A percentile compares a stretch with the other conserved stretches of the same genome.
Conservation (phyloP, 2,329 filamentous ascomycete species). For the Cladosporium sp. region DNA sequence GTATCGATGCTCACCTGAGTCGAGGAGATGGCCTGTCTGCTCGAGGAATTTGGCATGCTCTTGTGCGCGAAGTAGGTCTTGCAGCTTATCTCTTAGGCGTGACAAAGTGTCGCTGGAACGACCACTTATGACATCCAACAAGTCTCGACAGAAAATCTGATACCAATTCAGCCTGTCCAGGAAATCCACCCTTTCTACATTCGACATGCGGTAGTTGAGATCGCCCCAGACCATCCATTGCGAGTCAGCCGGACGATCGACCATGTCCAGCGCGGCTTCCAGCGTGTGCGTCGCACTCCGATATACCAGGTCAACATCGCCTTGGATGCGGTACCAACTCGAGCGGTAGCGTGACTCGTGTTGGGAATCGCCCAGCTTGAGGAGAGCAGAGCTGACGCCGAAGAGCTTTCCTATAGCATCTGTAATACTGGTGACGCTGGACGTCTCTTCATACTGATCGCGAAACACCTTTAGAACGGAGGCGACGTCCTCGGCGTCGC, state of each 20-base stretch:
- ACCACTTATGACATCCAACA: background rate
- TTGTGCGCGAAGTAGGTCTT: background rate
- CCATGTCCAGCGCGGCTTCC: conserved; percentile 45
- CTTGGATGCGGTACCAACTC: conserved; percentile 37
- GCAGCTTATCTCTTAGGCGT: conserved; percentile 9
- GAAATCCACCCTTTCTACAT: conserved; percentile 45
- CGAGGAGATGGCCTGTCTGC: background rate
- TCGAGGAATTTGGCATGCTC: background rate
- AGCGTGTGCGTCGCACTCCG: conserved; percentile 50
- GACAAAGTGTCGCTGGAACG: background rate
- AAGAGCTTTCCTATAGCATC: conserved; percentile 52
- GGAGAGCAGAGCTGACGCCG: conserved; percentile 49
- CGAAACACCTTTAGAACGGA: conserved; percentile 48
- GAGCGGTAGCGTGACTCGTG: conserved; percentile 36
- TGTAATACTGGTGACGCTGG: conserved; percentile 50
- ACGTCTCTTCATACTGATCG: conserved; percentile 33
- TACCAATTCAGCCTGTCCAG: conserved; percentile 48
- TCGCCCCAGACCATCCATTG: conserved; percentile 51
- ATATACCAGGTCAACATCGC: conserved; percentile 47
- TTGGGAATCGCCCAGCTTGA: conserved; percentile 43
- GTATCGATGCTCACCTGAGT: background rate
- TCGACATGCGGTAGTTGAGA: conserved; percentile 43
- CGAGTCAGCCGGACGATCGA: conserved; percentile 37
- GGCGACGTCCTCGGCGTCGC: conserved; percentile 51
- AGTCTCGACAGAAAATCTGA: conserved; percentile 44